Evolutionary conservation across 2,329 filamentous ascomycete genomes (phyloP).

Genomic region (Fusarium domesticum): DNA sequence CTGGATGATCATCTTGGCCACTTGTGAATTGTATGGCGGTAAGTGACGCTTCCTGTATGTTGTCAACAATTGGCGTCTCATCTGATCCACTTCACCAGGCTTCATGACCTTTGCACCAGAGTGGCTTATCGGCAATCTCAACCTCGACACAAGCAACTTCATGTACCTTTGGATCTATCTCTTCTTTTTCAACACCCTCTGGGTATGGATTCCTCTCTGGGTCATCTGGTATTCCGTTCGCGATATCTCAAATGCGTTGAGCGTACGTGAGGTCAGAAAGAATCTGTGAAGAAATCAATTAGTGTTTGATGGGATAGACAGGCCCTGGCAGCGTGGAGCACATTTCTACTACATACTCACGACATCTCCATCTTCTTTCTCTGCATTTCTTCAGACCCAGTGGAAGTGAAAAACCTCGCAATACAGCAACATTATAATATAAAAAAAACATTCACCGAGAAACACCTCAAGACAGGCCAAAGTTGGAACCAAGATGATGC

Average conservation of each 20-base stretch:
- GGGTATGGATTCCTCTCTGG: constrained; percentile 63
- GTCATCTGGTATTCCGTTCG: constrained; percentile 52
- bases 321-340: too few species aligned
- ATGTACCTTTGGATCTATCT: constrained; percentile 68
- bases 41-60: constrained; percentile 17
- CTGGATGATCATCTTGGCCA: constrained; percentile 63
- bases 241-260: constrained; percentile 56
- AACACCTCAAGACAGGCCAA: too few species aligned
- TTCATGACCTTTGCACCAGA: constrained; percentile 72
- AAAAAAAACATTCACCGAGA: too few species aligned
- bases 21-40: constrained; percentile 65
- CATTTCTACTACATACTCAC: constrained; percentile 8
- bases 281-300: too few species aligned
- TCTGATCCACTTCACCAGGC: constrained; percentile 36
- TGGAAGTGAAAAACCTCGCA: too few species aligned
- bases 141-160: constrained; percentile 63
- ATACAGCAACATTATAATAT: too few species aligned
- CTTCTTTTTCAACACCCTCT: constrained; percentile 66
- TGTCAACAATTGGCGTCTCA: not conserved
- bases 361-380: constrained; percentile 2
- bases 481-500: too few species aligned
- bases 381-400: too few species aligned
- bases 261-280: constrained; percentile 32
- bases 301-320: too few species aligned
- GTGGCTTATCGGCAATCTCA: constrained; percentile 61